These are phyloP conservation scores for Arthrobotrys sinensis DNA, from an alignment of 2,329 filamentous ascomycete genomes.

Conservation along the genomic window DNA sequence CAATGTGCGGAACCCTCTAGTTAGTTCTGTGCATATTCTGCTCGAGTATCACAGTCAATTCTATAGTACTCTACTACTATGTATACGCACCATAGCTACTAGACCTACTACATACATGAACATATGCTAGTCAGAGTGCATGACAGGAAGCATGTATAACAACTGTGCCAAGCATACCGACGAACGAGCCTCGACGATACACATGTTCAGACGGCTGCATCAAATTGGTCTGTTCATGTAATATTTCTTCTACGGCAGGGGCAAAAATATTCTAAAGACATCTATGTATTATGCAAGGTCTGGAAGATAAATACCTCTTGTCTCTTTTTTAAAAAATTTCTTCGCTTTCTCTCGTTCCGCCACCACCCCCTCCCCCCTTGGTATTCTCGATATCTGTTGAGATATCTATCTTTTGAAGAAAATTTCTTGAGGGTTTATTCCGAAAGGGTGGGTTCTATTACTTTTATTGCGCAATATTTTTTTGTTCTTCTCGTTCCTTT, in stretches of 20 bases:
- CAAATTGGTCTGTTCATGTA: conserved; percentile 51
- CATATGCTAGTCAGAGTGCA: conserved; percentile 24
- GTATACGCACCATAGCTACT: background rate
- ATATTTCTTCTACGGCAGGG: conserved; percentile 48
- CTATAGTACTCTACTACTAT: conserved; percentile 7
- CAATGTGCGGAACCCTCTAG: conserved; percentile 29
- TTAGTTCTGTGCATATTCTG: conserved; percentile 18
- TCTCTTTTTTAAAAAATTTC: conserved; percentile 10
- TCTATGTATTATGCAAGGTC: conserved; percentile 32
- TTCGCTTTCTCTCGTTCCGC: background rate
- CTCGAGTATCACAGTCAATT: conserved; percentile 14
- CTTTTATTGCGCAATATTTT: conserved; percentile 20
- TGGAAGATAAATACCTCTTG: conserved; percentile 24
- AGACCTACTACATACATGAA: conserved; percentile 12
- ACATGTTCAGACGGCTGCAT: conserved; percentile 53
- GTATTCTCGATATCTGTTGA: conserved; percentile 7
- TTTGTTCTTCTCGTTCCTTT: conserved; percentile 1
- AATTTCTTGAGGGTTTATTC: conserved; percentile 20
- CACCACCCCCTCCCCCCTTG: background rate
- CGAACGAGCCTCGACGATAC: conserved; percentile 32
- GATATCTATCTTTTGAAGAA: conserved; percentile 21
- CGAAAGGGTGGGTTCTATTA: background rate
- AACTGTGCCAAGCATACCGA: conserved; percentile 55
- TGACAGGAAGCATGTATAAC: conserved; percentile 27
- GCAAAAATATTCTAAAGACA: conserved; percentile 30